phyloP scores from a whole-genome alignment of 768 basidiomycete genomes.

The Hortiboletus flavorubellus region DNA sequence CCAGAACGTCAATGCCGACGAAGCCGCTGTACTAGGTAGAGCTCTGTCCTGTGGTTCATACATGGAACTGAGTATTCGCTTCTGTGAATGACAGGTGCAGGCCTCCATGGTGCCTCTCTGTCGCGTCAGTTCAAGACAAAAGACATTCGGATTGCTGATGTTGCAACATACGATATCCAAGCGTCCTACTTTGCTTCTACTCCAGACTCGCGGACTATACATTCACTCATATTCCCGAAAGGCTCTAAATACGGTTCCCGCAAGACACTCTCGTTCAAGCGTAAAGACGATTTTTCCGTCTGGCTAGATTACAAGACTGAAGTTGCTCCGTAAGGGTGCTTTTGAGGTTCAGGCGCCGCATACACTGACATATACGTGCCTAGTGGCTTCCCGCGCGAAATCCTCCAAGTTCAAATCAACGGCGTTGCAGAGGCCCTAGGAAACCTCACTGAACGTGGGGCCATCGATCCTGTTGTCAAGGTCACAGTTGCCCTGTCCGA shows the following conservation, averaged over 20 bases:
- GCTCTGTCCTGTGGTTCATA: background rate
- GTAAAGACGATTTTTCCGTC: constrained; percentile 79
- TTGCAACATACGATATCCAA: constrained; percentile 70
- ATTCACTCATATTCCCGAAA: constrained; percentile 71
- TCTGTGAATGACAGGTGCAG: constrained; percentile 51
- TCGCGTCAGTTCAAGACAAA: constrained; percentile 95
- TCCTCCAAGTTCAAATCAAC: constrained; percentile 67
- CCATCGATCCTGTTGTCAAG: constrained; percentile 80
- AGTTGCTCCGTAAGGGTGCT: constrained; percentile 52
- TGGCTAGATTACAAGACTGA: constrained; percentile 71
- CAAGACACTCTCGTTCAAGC: constrained; percentile 84
- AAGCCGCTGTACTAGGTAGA: constrained; percentile 85
- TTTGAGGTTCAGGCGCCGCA: background rate
- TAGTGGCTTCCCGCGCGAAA: constrained; percentile 70
- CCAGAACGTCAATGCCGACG: constrained; percentile 94
- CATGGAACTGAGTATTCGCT: constrained; percentile 1
- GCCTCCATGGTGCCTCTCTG: constrained; percentile 84
- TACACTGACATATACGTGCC: background rate
- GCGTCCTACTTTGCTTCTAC: constrained; percentile 70
- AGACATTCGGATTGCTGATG: constrained; percentile 81
- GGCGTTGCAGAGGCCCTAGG: constrained; percentile 74
- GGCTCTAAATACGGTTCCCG: constrained; percentile 76
- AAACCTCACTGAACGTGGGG: constrained; percentile 82
- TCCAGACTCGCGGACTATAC: constrained; percentile 59
- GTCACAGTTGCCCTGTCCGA: constrained; percentile 81